Evolutionary conservation across 495 filamentous ascomycete genomes (phyloP), one percentile per base, ranked within the genome.

Genomic region (Aspergillus nanangensis): DNA sequence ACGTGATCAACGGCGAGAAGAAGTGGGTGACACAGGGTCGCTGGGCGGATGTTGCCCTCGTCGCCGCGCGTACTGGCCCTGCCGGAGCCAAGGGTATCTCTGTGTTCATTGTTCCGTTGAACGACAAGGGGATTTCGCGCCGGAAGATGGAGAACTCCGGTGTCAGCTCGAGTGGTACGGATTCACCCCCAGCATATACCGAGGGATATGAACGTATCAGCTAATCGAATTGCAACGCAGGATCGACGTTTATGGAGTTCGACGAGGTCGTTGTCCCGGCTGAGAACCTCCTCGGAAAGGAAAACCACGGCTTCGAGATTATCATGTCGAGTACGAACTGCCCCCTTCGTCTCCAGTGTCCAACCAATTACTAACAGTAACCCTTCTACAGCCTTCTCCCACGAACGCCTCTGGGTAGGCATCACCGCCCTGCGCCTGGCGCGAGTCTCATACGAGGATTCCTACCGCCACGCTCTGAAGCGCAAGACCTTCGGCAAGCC

Each of bases 401-500:
- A 66, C 10, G 69, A 73, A 48, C 60, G 69, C 3, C 59, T 67
- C 14, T 57, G 51, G 47, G 51, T 73, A 10, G 66, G 64, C 3
- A 62, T 58, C 4, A 56, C 59, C 25, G 41, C 57, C 3, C 57
- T 69, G n/a, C 44, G 64, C 3, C 54, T 70, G 48, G 65, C 64
- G 9, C 56, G 69, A 8, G 53, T 66, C 2, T 71, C 66, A 37
- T 49, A 47, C 3, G 65, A 70, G 38, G 67, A 70, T 50, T 56
- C 69, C 1, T 70, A 68, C 47, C 45, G 44, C 1, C 58, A 72
- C 50, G 66, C 66, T 45, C 57, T 65, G 34, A 60, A 50, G 3
- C 58, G 69, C 4, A 64, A 72, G 44, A 72, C 69, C 0, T 72
- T 72, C 23, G 67, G 67, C 24, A 62, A 60, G 37, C 62, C 59